phyloP scores from a whole-genome alignment of 1,139 yeast genomes.

The Yamadazyma triangularis region DNA sequence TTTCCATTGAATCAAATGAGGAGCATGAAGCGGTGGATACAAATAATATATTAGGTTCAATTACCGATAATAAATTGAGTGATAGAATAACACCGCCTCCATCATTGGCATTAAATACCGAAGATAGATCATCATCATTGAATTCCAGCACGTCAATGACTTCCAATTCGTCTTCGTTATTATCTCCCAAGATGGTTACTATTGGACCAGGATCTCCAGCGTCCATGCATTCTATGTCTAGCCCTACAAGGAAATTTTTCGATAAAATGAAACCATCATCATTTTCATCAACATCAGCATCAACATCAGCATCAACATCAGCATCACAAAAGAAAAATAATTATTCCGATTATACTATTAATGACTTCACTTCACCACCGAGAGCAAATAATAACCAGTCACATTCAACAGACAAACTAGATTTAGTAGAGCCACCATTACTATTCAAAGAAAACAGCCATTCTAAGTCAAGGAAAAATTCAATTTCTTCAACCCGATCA shows the following conservation, averaged over 20 bases:
- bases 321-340: conserved; percentile 5
- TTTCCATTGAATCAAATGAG: conserved; percentile 20
- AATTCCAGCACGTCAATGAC: conserved; percentile 4
- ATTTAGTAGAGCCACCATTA: conserved; percentile 35
- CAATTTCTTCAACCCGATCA: conserved; percentile 11
- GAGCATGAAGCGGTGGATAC: conserved; percentile 12
- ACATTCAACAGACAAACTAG: conserved; percentile 12
- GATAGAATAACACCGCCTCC: conserved; percentile 4
- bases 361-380: conserved; percentile 23
- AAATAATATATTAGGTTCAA: neutral
- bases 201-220: conserved; percentile 37
- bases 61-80: neutral
- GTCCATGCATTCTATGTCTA: conserved; percentile 24
- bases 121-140: conserved; percentile 11
- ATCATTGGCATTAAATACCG: neutral
- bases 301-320: conserved; percentile 10
- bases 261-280: conserved; percentile 14
- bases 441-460: conserved; percentile 18
- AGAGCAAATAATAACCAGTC: conserved; percentile 12
- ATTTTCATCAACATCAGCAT: conserved; percentile 7
- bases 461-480: conserved; percentile 16
- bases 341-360: conserved; percentile 26
- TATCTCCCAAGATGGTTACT: conserved; percentile 12
- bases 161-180: neutral
- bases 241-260: conserved; percentile 31